Conservation (phyloP, 192 early-diverging fungal species). For the Backusella luteola region DNA sequence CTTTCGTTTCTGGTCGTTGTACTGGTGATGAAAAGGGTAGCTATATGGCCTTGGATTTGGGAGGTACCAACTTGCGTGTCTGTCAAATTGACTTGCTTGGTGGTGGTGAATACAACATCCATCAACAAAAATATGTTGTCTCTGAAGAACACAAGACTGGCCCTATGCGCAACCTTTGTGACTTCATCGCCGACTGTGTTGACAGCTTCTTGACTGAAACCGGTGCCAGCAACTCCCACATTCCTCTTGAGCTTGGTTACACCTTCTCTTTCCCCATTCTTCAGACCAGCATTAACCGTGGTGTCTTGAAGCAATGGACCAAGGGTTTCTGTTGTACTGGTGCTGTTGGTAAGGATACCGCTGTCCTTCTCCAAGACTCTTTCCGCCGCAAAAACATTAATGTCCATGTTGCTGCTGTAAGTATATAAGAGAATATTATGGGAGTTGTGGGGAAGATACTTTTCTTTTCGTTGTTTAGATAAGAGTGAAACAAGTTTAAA, state of each 20-base stretch:
- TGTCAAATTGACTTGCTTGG: conserved; percentile 82
- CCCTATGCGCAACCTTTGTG: conserved; percentile 56
- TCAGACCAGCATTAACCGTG: conserved; percentile 74
- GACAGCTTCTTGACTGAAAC: conserved; percentile 67
- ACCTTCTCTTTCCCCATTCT: conserved; percentile 95
- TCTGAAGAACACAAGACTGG: conserved; percentile 63
- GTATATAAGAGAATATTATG: neutral
- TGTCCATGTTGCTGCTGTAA: conserved; percentile 57
- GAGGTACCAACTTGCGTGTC: conserved; percentile 94
- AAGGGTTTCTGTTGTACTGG: conserved; percentile 85
- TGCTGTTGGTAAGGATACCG: conserved; percentile 73
- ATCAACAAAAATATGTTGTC: conserved; percentile 77
- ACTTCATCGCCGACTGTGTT: conserved; percentile 87
- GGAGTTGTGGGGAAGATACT: neutral
- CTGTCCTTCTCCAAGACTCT: conserved; percentile 77
- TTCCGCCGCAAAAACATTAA: conserved; percentile 71
- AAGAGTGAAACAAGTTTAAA: neutral
- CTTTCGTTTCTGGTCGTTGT: conserved; percentile 74
- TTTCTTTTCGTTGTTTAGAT: neutral
- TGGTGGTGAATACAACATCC: conserved; percentile 65
- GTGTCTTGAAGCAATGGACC: conserved; percentile 74
- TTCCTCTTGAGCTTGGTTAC: conserved; percentile 70
- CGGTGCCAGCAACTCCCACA: conserved; percentile 47
- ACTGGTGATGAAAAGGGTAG: conserved; percentile 84
- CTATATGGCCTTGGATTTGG: conserved; percentile 91